Base-by-base conservation (phyloP, 1,284 basidiomycete genomes). In the Retiboletus flavoniger region DNA sequence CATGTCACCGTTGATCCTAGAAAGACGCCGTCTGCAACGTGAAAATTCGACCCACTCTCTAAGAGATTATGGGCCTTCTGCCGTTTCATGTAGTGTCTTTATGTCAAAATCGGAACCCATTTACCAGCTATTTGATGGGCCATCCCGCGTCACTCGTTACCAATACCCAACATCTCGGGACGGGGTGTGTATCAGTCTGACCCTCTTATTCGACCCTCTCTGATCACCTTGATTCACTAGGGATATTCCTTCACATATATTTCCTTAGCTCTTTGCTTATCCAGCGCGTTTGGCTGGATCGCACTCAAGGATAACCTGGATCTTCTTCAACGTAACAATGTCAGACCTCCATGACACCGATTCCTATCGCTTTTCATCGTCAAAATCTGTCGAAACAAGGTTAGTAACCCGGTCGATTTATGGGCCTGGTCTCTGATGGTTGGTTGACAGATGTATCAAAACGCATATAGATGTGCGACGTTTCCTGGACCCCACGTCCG, bases 61-160 rank as follows among this genome's bases (percentile, higher is more conserved):
- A 8, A 54, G 24, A 38, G 34, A 21, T 11, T 36, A 31, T n/a
- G n/a, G 21, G 19, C 21, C 51, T 49, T 53, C 55, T 2, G 5
- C 44, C 31, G 40, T 40, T 29, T 65, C 65, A 40, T 61, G 58
- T 19, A 47, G 36, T 9, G 9, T 47, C 21, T 51, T 55, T 21
- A 24, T 21, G 6, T 52, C 59, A 7, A 49, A 46, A 31, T 53
- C 58, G 19, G 63, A 72, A 36, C 62, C 65, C 2, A 44, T 67
- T 13, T 61, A 70, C 17, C 69, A 73, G 53, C 47, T 77, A 34
- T 79, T 78, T 50, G 77, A 78, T 28, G 77, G 76, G 3, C 77
- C 77, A 21, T 75, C 75, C 2, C 65, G 70, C 32, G 67, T 70
- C 38, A 66, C 54, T 24, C 62, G 57, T 19, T 65, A 63, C 29